Base-by-base conservation (phyloP, 225 moss, liverwort and hornwort genomes). In the Physcomitrium patens region DNA sequence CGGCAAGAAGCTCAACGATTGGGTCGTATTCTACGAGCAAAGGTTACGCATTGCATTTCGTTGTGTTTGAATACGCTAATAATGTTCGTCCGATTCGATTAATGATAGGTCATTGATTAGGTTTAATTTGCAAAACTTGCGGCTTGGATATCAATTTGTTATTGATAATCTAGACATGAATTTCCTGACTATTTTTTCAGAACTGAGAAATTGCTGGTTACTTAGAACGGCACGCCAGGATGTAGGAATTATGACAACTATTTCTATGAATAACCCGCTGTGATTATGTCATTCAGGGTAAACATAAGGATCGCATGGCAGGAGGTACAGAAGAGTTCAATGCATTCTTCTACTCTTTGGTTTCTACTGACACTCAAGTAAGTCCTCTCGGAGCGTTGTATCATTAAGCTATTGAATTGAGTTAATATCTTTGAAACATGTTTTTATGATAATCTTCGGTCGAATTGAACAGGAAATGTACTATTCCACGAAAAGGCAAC, bases 1-100 rank as follows among this genome's bases (percentile, higher is more conserved):
- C 83, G 96, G 55, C 96, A 97, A 90, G 96, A 97, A 81, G 96
- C 96, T 51, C 96, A 94, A 83, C 94, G 96, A 62, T 78, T 97
- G 75, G 94, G 96, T 74, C 96, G 96, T 74, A 97, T 97, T 89
- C 76, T 97, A 71, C 87, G 96, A 65, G 96, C 96, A 18, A 97
- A 97, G 92, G 96, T 92, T 8, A 65, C 79, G 47, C 74, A n/a
- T 69, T 43, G 42, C 43, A 63, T 66, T 24, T 70, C 23, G 0
- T 24, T 78, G 50, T 72, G 50, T 55, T 60, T 16, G 16, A 58
- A 61, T 53, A 5, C 10, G 60, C 22, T 3, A 55, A 41, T 26
- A 43, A 9, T 37, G 58, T 13, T 50, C 65, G 12, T 65, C 0
- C 13, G 28, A 59, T 64, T 73, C 20, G 48, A 24, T 43, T 45